Evolutionary conservation across 2,329 filamentous ascomycete genomes (phyloP), one percentile per base, ranked within the genome.

Genomic region (Malbranchea zuffiana): DNA sequence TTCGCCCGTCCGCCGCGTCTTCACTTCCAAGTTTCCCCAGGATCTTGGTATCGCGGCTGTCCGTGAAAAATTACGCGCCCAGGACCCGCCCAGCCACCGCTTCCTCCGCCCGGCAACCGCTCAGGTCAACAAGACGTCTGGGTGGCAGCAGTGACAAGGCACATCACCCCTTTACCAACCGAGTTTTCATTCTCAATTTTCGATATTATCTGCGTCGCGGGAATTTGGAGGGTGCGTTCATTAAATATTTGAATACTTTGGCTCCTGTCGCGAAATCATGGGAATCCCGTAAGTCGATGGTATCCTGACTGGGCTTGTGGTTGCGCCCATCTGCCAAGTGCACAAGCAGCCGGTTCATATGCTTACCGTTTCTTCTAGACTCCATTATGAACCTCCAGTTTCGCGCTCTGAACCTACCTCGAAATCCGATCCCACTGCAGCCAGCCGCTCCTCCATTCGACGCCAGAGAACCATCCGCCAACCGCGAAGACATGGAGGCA

Each of bases 381-480:
- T 42, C 10, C 24, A 25, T 21, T 42, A 35, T 10, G 40, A 35
- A 38, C 35, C 40, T n/a, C 15, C 25, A 15, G 11, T 30, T 19
- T 34, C 35, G 18, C 40, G 35, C 28, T 15, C 39, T 15, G 32
- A 39, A 36, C 32, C 36, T 19, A 42, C 19, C 29, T 20, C 30
- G 10, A 75, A 74, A 53, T 55, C 53, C 44, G 73, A 77, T 49
- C 55, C 65, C 24, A 66, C 67, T 40, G 70, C 70, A 31, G 53
- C 62, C 39, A 59, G 66, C 38, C 70, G 74, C 51, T 76, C 72
- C 25, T 57, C 70, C 27, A 78, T 78, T 49, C 69, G 74, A 42
- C 69, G 74, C 41, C 64, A 67, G 44, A 49, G 30, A 12, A 21
- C 35, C 10, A 15, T 41, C 32, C 42, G 39, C 28, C 42, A 35